phyloP scores from a whole-genome alignment of 2,329 filamentous ascomycete species.

The Neonectria punicea region DNA sequence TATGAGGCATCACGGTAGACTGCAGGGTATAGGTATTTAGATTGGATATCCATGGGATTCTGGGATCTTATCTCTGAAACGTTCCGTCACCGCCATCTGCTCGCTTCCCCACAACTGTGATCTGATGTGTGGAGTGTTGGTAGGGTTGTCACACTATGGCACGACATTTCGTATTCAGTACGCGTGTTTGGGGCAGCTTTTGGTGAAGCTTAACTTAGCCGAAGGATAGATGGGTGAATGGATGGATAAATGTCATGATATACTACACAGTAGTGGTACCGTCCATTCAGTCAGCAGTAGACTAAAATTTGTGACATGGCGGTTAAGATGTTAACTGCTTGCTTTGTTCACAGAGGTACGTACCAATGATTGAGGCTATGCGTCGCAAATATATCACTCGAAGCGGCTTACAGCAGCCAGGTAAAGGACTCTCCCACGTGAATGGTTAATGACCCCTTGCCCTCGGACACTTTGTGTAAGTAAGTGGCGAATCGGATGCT shows the following conservation, averaged over 20 bases:
- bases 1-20: background rate
- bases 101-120: background rate
- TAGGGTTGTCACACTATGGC: background rate
- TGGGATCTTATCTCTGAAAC: background rate
- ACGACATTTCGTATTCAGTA: background rate
- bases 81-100: background rate
- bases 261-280: background rate
- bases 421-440: background rate
- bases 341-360: background rate
- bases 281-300: background rate
- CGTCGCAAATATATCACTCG: background rate
- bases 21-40: constrained; percentile 4
- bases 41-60: constrained; percentile 6
- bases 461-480: background rate
- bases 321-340: no score
- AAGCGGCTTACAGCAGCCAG: background rate
- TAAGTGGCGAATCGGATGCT: background rate
- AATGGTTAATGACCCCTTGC: background rate
- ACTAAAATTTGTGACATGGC: no score
- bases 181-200: background rate
- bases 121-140: background rate
- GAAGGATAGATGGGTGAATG: no score
- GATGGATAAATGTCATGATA: no score
- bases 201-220: no score
- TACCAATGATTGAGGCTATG: background rate